Conservation (phyloP, 208 protist species). For the Trypanosoma cruzi region DNA sequence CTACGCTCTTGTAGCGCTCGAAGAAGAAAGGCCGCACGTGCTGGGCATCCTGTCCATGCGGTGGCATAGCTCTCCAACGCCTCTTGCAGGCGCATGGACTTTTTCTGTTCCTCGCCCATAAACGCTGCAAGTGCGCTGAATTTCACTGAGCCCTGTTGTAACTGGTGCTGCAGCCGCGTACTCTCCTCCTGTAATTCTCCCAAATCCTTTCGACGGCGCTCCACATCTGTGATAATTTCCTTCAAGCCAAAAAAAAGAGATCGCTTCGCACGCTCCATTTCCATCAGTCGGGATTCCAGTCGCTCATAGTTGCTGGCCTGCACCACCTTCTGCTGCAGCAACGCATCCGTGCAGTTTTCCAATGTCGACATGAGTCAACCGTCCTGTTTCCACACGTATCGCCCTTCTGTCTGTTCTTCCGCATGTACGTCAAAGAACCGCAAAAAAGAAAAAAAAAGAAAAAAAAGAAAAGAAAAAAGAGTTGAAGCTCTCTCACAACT, state of each 20-base stretch:
- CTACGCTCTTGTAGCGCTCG: conserved; percentile 52
- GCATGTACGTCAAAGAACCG: background rate
- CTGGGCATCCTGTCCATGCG: conserved; percentile 45
- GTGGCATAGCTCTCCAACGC: conserved; percentile 35
- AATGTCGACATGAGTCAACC: conserved; percentile 41
- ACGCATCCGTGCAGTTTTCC: conserved; percentile 63
- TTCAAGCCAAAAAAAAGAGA: conserved; percentile 46
- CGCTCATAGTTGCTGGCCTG: conserved; percentile 68
- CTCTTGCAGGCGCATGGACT: conserved; percentile 26
- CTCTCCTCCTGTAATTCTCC: conserved; percentile 47
- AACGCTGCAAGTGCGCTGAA: conserved; percentile 48
- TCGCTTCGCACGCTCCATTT: conserved; percentile 54
- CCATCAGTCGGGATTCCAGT: conserved; percentile 57
- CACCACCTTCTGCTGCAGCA: conserved; percentile 79
- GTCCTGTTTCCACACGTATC: background rate
- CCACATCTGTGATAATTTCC: conserved; percentile 54
- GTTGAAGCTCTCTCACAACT: background rate
- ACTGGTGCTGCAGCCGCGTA: conserved; percentile 42
- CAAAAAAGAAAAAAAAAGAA: background rate
- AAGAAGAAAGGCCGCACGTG: conserved; percentile 38
- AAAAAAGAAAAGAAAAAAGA: background rate
- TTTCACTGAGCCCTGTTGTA: conserved; percentile 48
- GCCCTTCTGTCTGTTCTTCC: background rate
- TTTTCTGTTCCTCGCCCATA: conserved; percentile 29
- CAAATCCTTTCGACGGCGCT: conserved; percentile 54